phyloP scores from a whole-genome alignment of 345 rosid genomes.

The Ceriops decandra region DNA sequence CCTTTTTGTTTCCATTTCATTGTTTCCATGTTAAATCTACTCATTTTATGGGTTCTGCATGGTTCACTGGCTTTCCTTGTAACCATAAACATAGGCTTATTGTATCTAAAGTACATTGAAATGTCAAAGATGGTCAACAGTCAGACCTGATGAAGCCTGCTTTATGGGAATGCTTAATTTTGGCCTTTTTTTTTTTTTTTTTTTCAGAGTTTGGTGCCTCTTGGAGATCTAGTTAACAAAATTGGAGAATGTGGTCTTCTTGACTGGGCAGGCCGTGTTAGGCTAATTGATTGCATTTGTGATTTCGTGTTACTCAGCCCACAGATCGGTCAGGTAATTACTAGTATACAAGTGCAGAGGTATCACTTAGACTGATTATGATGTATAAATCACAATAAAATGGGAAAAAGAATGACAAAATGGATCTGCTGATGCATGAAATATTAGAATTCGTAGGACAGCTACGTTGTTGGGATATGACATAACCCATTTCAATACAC shows the following conservation, averaged over 20 bases:
- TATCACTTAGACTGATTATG: background rate
- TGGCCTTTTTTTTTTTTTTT: constrained; percentile 9
- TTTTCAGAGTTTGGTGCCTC: constrained; percentile 51
- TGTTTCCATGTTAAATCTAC: too few relatives aligned
- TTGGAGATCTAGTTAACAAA: constrained; percentile 59
- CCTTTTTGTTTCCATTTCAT: too few relatives aligned
- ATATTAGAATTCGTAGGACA: background rate
- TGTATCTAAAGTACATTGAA: too few relatives aligned
- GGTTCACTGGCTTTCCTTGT: too few relatives aligned
- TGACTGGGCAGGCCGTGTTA: constrained; percentile 83
- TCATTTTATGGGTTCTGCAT: too few relatives aligned
- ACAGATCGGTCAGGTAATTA: constrained; percentile 73
- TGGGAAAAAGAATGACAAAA: background rate
- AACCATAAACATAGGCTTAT: too few relatives aligned
- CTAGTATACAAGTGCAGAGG: background rate
- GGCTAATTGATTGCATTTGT: constrained; percentile 69
- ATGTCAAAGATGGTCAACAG: too few relatives aligned
- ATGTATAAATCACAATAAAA: background rate
- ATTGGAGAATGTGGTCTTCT: constrained; percentile 70
- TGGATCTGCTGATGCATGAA: constrained; percentile 1
- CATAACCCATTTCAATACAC: background rate
- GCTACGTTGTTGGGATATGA: constrained; percentile 4
- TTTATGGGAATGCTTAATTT: too few relatives aligned
- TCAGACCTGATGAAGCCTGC: too few relatives aligned
- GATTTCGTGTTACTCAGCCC: constrained; percentile 65